Base-by-base conservation (phyloP, 2,329 filamentous ascomycete genomes). In the Pestalotiopsis sp. region DNA sequence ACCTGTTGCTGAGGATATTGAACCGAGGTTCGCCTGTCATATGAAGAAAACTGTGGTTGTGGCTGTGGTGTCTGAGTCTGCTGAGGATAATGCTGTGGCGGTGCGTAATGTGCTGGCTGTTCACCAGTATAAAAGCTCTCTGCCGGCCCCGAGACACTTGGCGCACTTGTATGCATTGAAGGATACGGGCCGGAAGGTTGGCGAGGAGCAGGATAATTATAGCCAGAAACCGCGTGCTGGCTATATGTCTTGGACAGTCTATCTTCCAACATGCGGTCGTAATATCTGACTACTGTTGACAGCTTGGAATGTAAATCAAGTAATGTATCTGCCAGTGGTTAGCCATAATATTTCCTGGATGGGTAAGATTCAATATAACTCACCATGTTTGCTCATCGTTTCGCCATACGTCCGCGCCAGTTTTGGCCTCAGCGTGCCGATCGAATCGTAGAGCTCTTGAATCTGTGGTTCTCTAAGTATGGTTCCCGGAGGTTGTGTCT, bases 381-480 rank as follows among this genome's bases (percentile, higher is more conserved):
- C 83, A 93, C 93, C 95, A 80, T 98, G 96, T 81, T 99, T 99
- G 88, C 96, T 98, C 96, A 99, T 98, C 0, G 96, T 98, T 83
- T 99, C 96, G 67, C 96, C 96, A 77, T 98, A 98, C 0, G 95
- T 98, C 68, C 96, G 89, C 4, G 96, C 96, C 67, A 99, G 85
- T 80, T 99, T 99, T 1, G 96, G 96, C 64, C 96, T 89, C 71
- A 99, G 83, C 17, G 94, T 88, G n/a, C 95, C 94, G 75, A 99
- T 98, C 75, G 95, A 97, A 77, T 98, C 96, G 78, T 99, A 99
- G 4, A 99, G 85, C 81, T 99, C 96, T 80, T 99, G 96, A 64
- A 99, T 98, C 78, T 98, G 96, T 1, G 96, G 96, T 76, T 99
- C 96, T 63, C 96, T 88, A n/a, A 99, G 82, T 66, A 99, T 98